Evolutionary conservation across 495 filamentous ascomycete species (phyloP).

Genomic region (Aspergillus avenaceus): DNA sequence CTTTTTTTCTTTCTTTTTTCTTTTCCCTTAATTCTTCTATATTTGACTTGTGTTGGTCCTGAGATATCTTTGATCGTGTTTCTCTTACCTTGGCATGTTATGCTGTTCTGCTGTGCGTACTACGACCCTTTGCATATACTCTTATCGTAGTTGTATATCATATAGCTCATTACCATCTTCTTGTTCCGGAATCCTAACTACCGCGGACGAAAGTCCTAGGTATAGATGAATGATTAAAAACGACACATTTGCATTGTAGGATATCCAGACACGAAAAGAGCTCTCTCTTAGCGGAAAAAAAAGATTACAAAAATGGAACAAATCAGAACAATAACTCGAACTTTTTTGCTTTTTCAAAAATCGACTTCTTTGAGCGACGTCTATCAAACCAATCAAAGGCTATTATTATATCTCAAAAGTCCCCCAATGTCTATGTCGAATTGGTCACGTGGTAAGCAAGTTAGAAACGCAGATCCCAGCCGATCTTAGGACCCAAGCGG

Average conservation of each 20-base stretch:
- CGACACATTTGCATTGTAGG: too few species aligned
- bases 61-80: slow-evolving; percentile 1
- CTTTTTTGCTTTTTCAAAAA: neutral
- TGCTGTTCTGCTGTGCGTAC: neutral
- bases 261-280: too few species aligned
- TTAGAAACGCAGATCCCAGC: slow-evolving; percentile 86
- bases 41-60: neutral
- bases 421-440: neutral
- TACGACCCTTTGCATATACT: slow-evolving; percentile 18
- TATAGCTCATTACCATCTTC: slow-evolving; percentile 3
- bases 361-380: neutral
- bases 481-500: slow-evolving; percentile 81
- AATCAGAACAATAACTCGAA: neutral
- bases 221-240: too few species aligned
- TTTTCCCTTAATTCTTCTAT: neutral
- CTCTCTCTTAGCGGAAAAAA: too few species aligned
- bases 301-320: neutral
- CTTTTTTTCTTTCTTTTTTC: neutral
- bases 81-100: neutral
- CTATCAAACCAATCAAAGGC: neutral
- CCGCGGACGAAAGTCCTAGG: too few species aligned
- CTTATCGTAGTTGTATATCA: slow-evolving; percentile 13
- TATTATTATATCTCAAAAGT: too few species aligned
- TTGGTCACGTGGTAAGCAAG: neutral
- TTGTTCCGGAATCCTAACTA: neutral